Evolutionary conservation across 148 eudicot species (phyloP).

Genomic region (Bassia scoparia): DNA sequence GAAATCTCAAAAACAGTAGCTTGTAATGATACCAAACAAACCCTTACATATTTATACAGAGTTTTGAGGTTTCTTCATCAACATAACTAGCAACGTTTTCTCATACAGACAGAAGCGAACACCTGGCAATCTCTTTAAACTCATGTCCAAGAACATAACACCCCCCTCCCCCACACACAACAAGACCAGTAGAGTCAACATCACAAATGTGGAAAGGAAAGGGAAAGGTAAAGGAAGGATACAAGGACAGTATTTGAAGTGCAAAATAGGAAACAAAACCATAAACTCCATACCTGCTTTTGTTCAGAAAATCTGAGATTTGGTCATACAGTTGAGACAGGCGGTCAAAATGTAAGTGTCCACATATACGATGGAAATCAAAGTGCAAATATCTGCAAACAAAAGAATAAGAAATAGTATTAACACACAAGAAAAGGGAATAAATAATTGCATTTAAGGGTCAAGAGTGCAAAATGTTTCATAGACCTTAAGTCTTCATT

Average conservation of each 20-base stretch:
- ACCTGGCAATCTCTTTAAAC: neutral
- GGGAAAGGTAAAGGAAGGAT: neutral
- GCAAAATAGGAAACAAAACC: neutral
- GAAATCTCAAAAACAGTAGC: too few relatives aligned
- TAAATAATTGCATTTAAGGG: neutral
- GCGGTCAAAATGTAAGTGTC: slow-evolving; percentile 84
- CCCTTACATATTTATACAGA: neutral
- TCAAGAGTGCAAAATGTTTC: neutral
- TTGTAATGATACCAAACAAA: neutral
- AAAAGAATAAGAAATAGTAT: slow-evolving; percentile 12
- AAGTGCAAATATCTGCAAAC: slow-evolving; percentile 73
- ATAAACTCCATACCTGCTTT: slow-evolving; percentile 61
- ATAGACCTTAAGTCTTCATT: slow-evolving; percentile 72
- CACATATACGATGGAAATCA: slow-evolving; percentile 88
- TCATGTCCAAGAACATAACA: neutral
- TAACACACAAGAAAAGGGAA: slow-evolving; percentile 19
- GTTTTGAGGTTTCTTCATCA: neutral
- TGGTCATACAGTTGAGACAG: slow-evolving; percentile 85
- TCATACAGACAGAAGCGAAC: neutral
- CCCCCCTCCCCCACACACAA: neutral
- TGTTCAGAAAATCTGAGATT: slow-evolving; percentile 68
- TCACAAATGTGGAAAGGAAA: neutral
- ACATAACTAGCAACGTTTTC: neutral
- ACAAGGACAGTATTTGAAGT: neutral
- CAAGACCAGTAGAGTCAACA: neutral